Base-by-base conservation (phyloP, 2,329 filamentous ascomycete genomes). In the Scorias spongiosa region DNA sequence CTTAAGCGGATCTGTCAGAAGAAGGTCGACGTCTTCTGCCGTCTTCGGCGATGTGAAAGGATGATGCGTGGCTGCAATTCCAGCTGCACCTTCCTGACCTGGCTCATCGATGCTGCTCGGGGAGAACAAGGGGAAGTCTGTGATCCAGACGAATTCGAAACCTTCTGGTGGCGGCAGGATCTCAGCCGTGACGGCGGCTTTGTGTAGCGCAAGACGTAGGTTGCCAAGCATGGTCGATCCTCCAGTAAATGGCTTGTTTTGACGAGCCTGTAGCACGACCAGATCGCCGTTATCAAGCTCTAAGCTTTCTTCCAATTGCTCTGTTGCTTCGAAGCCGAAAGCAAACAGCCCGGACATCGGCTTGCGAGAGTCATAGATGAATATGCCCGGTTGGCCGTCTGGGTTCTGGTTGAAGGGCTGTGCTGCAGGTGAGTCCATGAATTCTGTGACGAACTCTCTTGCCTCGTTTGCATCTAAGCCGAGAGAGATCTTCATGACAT, bases 101-200 rank as follows among this genome's bases (percentile, higher is more conserved):
- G 84, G 83, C 40, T 83, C 69, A 8, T 65, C 63, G 42, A 74
- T 77, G 42, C 73, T 74, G 9, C 66, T 66, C 0, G 81, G 84
- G 1, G 86, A 87, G 66, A 98, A 98, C 54, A 98, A 77, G 10
- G 91, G 91, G 58, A 98, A 98, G 47, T 89, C 78, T 1, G 75
- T 81, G 10, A 98, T 75, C 91, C 91, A 98, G 44, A 82, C 72
- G 62, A 88, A 89, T 46, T 70, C 69, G 65, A 75, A 87, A 45
- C 69, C 69, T 10, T 60, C 57, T 0, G 57, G 69, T 0, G 65
- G 60, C 0, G 64, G 54, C 15, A 85, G 66, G 29, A 82, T 66
- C 0, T 68, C 72, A 20, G 74, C 63, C n/a, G 75, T 70, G 0
- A 88, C 73, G 2, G 84, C 81, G 8, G 72, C 67, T 46, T 77